Conservation (phyloP, 805 yeast species). For the Blastobotrys terrestris region DNA sequence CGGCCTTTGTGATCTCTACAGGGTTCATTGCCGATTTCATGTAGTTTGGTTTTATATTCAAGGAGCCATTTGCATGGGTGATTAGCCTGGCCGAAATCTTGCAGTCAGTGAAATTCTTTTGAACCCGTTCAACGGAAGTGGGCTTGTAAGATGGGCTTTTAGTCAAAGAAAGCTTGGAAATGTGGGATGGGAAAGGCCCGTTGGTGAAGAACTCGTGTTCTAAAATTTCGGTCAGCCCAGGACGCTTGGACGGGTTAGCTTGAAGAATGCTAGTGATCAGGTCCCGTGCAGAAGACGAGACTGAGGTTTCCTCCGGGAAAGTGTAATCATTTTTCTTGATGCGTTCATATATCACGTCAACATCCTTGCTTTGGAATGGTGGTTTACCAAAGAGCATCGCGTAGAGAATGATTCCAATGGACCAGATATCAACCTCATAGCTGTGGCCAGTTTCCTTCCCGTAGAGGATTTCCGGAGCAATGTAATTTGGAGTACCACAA, state of each 20-base stretch:
- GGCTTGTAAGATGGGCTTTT: conserved; percentile 54
- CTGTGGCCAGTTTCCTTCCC: conserved; percentile 84
- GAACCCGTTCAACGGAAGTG: conserved; percentile 42
- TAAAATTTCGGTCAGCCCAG: conserved; percentile 69
- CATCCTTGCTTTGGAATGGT: conserved; percentile 96
- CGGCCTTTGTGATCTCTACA: conserved; percentile 21
- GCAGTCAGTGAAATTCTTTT: conserved; percentile 13
- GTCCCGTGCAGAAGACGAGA: conserved; percentile 64
- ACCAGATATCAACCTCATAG: conserved; percentile 96
- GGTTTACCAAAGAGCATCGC: conserved; percentile 93
- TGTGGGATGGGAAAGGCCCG: conserved; percentile 71
- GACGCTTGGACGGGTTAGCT: conserved; percentile 75
- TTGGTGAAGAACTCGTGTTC: conserved; percentile 71
- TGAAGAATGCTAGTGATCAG: conserved; percentile 64
- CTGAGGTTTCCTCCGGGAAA: conserved; percentile 67
- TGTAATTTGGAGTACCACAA: conserved; percentile 98
- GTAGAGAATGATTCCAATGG: conserved; percentile 92
- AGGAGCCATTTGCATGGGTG: background rate
- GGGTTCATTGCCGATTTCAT: conserved; percentile 8
- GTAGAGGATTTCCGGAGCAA: conserved; percentile 94
- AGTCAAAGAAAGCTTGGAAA: conserved; percentile 57
- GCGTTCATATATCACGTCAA: conserved; percentile 84
- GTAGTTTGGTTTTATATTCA: background rate
- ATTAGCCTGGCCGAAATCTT: conserved; percentile 7
- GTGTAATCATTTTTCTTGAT: conserved; percentile 74